phyloP scores from a whole-genome alignment of 495 filamentous ascomycete genomes.

The Hyaloscypha bicolor region DNA sequence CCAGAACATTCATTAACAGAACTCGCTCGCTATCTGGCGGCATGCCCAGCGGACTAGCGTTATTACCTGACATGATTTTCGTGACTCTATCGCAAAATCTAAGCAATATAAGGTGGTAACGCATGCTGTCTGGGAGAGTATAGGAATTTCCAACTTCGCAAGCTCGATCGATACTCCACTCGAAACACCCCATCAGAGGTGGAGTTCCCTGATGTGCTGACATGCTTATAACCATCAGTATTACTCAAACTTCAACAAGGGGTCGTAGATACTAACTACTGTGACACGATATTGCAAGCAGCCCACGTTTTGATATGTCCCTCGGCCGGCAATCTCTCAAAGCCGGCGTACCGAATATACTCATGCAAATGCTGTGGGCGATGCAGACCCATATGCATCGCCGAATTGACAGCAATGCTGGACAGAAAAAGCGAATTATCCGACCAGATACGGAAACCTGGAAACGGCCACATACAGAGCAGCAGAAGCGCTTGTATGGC shows the following conservation, averaged over 20 bases:
- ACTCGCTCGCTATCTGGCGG: neutral
- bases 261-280: neutral
- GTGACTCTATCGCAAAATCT: neutral
- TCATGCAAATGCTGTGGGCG: constrained; percentile 50
- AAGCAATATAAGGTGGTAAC: neutral
- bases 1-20: neutral
- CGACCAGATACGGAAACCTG: constrained; percentile 43
- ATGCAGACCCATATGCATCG: constrained; percentile 54
- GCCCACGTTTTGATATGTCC: constrained; percentile 12
- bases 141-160: constrained; percentile 3
- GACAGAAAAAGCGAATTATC: constrained; percentile 47
- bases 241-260: neutral
- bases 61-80: neutral
- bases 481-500: constrained; percentile 52
- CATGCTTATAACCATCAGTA: neutral
- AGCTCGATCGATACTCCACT: constrained; percentile 1
- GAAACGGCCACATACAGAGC: constrained; percentile 53
- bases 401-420: constrained; percentile 47
- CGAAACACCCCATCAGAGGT: neutral
- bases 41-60: neutral
- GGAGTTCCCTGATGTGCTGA: neutral
- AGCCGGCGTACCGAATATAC: constrained; percentile 1
- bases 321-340: constrained; percentile 3
- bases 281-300: constrained; percentile 5
- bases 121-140: neutral